Evolutionary conservation across 176 grass and related monocot genomes (phyloP), one percentile per base, ranked within the genome.

Genomic region (Areca catechu): DNA sequence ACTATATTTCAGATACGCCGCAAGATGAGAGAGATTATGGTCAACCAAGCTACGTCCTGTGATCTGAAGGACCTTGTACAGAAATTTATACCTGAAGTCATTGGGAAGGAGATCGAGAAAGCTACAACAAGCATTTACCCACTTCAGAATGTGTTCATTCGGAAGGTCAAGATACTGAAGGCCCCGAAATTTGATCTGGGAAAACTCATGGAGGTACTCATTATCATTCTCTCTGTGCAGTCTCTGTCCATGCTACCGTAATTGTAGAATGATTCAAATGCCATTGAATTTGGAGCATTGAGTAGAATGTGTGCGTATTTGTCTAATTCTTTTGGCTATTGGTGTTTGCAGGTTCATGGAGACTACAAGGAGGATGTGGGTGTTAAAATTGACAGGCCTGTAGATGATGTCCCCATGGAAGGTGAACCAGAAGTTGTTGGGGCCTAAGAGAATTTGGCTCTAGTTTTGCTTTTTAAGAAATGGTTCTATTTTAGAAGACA

Each of bases 21-120:
- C 3, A 97, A 97, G 66, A 97, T 97, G 92, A 85, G 85, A 50
- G 92, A 97, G 51, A 97, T 97, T 43, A 97, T 97, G 92, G 75
- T 64, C 4, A 87, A 77, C 77, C 92, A 97, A 48, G 75, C 87
- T 37, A 67, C 92, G 5, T 64, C 80, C 1, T 97, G 92, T 50
- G 92, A 97, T 62, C 53, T 97, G 14, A 97, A 97, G 55, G 92
- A 97, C 17, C 73, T 91, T 4, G 92, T 97, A 7, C 68, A 67
- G 5, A 97, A 97, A 62, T 97, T 97, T 54, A 97, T 97, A 15
- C 92, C 92, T 17, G 92, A 97, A 18, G 76, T 84, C 0, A 97
- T 97, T 4, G 92, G 92, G 0, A 97, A 97, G 62, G 92, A 97
- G 69, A 91, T 97, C 18, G 92, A 97, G 75, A 97, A 97, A 72